These are phyloP conservation scores for Annulohypoxylon stygium DNA, from an alignment of 495 filamentous ascomycete genomes.

Conservation along the genomic window DNA sequence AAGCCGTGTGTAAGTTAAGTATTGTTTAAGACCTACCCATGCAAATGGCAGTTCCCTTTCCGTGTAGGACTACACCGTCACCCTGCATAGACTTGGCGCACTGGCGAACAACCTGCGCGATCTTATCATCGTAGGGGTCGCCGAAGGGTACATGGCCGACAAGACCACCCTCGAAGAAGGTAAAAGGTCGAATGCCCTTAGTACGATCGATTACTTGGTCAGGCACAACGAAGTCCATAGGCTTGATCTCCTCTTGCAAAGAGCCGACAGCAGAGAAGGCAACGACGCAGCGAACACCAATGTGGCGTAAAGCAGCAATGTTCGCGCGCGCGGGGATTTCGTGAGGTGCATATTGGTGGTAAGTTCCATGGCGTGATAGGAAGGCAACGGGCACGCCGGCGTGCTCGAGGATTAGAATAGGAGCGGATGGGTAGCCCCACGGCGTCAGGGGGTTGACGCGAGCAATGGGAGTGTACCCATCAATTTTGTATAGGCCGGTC, in stretches of 20 bases:
- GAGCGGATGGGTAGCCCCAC: slow-evolving; percentile 93
- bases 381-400: slow-evolving; percentile 86
- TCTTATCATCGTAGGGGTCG: slow-evolving; percentile 87
- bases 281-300: slow-evolving; percentile 91
- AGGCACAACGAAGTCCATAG: slow-evolving; percentile 94
- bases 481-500: slow-evolving; percentile 81
- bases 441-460: slow-evolving; percentile 78
- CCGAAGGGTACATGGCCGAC: slow-evolving; percentile 96
- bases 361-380: slow-evolving; percentile 87
- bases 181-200: slow-evolving; percentile 91
- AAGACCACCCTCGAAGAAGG: slow-evolving; percentile 93
- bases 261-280: slow-evolving; percentile 96
- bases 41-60: slow-evolving; percentile 83
- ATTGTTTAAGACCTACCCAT: slow-evolving; percentile 73
- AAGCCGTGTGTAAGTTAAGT: too few species aligned
- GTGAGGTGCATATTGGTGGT: slow-evolving; percentile 92
- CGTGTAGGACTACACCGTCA: slow-evolving; percentile 82
- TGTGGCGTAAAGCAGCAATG: slow-evolving; percentile 88
- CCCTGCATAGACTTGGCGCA: slow-evolving; percentile 84
- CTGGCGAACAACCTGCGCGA: slow-evolving; percentile 76
- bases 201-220: slow-evolving; percentile 98
- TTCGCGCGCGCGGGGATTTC: slow-evolving; percentile 94
- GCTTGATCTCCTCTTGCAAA: slow-evolving; percentile 89
- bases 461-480: slow-evolving; percentile 85
- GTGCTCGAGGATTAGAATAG: slow-evolving; percentile 91